Evolutionary conservation across 2,329 filamentous ascomycete species (phyloP).

Genomic region (Thelonectria blattea): DNA sequence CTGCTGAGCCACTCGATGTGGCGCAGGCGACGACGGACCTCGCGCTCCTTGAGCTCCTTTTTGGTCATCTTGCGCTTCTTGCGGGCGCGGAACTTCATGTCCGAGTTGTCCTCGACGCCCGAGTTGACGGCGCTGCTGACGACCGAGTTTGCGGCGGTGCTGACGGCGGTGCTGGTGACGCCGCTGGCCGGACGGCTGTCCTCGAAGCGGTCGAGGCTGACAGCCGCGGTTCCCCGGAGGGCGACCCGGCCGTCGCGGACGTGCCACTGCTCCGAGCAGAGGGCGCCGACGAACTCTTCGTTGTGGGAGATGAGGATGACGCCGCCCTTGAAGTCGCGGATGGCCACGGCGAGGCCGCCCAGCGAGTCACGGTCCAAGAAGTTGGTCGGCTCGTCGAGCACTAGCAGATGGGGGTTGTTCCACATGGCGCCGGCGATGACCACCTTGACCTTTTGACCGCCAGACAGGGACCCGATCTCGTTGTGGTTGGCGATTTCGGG

Average conservation of each 20-base stretch:
- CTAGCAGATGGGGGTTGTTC: conserved; percentile 98
- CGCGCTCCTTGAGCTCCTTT: conserved; percentile 92
- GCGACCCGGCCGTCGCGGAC: conserved; percentile 87
- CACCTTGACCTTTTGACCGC: conserved; percentile 99
- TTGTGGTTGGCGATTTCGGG: conserved; percentile 99
- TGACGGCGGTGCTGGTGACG: conserved; percentile 61
- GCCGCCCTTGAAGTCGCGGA: conserved; percentile 96
- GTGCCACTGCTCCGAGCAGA: conserved; percentile 96
- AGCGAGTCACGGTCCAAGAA: conserved; percentile 98
- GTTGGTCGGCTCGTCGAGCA: conserved; percentile 98
- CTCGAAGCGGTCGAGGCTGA: conserved; percentile 84
- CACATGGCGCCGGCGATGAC: conserved; percentile 96
- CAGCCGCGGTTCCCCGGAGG: conserved; percentile 77
- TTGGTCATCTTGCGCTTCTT: conserved; percentile 99
- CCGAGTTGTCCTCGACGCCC: conserved; percentile 80
- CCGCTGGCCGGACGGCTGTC: conserved; percentile 71
- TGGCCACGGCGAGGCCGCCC: conserved; percentile 94
- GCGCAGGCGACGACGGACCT: conserved; percentile 83
- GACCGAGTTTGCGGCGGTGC: conserved; percentile 60
- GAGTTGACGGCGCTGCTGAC: conserved; percentile 71
- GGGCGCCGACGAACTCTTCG: conserved; percentile 95
- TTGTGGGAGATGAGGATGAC: conserved; percentile 99
- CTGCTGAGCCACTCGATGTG: conserved; percentile 87
- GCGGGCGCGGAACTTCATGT: conserved; percentile 84
- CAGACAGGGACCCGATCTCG: conserved; percentile 92